These are phyloP conservation scores for Dioscorea zingiberensis DNA, from an alignment of 106 monocot species.

Conservation along the genomic window DNA sequence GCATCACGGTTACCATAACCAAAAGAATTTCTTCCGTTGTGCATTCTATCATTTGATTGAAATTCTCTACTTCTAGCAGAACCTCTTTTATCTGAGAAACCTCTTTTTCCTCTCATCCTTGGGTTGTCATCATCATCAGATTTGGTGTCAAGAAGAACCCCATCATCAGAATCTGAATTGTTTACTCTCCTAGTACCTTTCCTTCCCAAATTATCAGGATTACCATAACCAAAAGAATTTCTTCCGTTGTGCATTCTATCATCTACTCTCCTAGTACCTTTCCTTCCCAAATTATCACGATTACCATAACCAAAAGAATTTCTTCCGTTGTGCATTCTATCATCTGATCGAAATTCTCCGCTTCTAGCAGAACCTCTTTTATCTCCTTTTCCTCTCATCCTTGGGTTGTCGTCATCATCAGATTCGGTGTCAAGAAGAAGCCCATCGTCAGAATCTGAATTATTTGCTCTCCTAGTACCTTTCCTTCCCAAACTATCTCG, in stretches of 20 bases:
- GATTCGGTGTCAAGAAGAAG: constrained; percentile 25
- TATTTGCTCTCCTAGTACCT: constrained; percentile 1
- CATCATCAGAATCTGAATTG: too few species aligned
- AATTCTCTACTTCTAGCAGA: constrained; percentile 5
- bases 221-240: constrained; percentile 22
- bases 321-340: constrained; percentile 13
- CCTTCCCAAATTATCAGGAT: too few species aligned
- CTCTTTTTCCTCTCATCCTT: too few species aligned
- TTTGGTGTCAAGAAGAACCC: too few species aligned
- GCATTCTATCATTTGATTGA: constrained; percentile 15
- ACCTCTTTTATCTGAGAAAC: constrained; percentile 10
- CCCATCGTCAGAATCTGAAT: constrained; percentile 22
- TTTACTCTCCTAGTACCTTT: too few species aligned
- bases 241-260: constrained; percentile 13
- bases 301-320: constrained; percentile 23
- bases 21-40: constrained; percentile 20
- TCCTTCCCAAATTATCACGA: too few species aligned
- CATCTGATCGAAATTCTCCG: constrained; percentile 12
- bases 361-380: constrained; percentile 6
- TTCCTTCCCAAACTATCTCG: not conserved
- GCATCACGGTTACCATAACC: not conserved
- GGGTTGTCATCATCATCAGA: too few species aligned
- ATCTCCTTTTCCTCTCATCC: constrained; percentile 10
- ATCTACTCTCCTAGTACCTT: too few species aligned
- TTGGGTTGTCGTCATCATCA: constrained; percentile 15